phyloP scores from a whole-genome alignment of 1,284 basidiomycete genomes.

The Pseudomicrostroma phylloplanum region DNA sequence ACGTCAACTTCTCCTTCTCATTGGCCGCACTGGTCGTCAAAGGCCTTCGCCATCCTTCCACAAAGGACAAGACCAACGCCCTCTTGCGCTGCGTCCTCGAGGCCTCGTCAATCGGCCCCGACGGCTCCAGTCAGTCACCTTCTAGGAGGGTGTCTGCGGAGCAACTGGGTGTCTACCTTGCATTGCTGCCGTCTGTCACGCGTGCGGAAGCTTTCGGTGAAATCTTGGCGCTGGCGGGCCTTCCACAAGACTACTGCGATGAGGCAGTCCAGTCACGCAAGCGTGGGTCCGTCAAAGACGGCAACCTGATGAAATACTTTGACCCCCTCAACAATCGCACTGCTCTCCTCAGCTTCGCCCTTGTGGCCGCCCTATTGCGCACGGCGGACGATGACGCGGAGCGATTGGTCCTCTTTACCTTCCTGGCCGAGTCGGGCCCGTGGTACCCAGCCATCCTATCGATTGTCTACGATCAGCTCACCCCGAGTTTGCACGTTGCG shows the following conservation, averaged over 20 bases:
- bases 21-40: slow-evolving; percentile 44
- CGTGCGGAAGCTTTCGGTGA: slow-evolving; percentile 37
- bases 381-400: slow-evolving; percentile 40
- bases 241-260: slow-evolving; percentile 19
- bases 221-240: slow-evolving; percentile 31
- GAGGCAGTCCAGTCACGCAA: slow-evolving; percentile 26
- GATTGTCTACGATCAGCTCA: slow-evolving; percentile 42
- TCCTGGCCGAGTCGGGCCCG: slow-evolving; percentile 37
- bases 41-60: slow-evolving; percentile 38
- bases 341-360: slow-evolving; percentile 36
- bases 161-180: slow-evolving; percentile 42
- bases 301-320: slow-evolving; percentile 27
- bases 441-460: slow-evolving; percentile 42
- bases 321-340: slow-evolving; percentile 37
- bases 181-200: slow-evolving; percentile 35
- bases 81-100: slow-evolving; percentile 36
- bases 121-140: slow-evolving; percentile 21
- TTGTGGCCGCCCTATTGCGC: slow-evolving; percentile 35
- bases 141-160: slow-evolving; percentile 27
- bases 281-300: slow-evolving; percentile 16
- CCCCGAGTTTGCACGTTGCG: slow-evolving; percentile 36
- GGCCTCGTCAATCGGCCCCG: slow-evolving; percentile 25
- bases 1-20: slow-evolving; percentile 43
- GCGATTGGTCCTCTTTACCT: slow-evolving; percentile 33
- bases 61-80: slow-evolving; percentile 33